Evolutionary conservation across 768 basidiomycete genomes (phyloP).

Genomic region (Baorangia bicolor): DNA sequence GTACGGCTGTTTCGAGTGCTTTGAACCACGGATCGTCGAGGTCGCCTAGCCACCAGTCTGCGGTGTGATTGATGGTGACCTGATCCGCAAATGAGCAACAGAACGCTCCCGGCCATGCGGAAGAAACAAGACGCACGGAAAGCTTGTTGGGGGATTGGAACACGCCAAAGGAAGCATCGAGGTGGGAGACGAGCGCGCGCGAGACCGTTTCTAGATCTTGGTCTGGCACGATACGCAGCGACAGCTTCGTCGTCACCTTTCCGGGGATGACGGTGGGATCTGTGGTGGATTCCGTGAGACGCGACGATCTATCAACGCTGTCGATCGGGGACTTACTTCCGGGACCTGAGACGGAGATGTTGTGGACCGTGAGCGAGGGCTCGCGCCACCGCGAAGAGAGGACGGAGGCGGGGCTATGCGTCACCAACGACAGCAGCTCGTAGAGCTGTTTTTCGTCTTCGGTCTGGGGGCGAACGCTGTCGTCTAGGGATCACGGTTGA

Average conservation of each 20-base stretch:
- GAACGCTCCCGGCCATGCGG: neutral
- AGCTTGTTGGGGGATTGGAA: slow-evolving; percentile 71
- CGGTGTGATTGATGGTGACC: slow-evolving; percentile 79
- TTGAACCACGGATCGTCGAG: slow-evolving; percentile 85
- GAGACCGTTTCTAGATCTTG: slow-evolving; percentile 77
- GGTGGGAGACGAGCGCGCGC: slow-evolving; percentile 54
- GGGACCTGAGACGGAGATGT: slow-evolving; percentile 78
- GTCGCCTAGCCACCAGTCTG: slow-evolving; percentile 96
- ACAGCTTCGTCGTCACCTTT: slow-evolving; percentile 79
- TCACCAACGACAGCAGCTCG: slow-evolving; percentile 63
- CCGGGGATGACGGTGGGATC: slow-evolving; percentile 90
- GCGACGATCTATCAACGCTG: neutral
- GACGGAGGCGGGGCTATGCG: slow-evolving; percentile 63
- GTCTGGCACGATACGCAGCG: slow-evolving; percentile 92
- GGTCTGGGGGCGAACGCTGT: slow-evolving; percentile 68
- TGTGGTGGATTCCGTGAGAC: slow-evolving; percentile 25
- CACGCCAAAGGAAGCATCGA: slow-evolving; percentile 55
- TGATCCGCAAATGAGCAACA: slow-evolving; percentile 27
- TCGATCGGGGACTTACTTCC: slow-evolving; percentile 49
- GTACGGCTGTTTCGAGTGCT: slow-evolving; percentile 77
- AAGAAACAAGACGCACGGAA: slow-evolving; percentile 42
- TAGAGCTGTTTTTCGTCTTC: slow-evolving; percentile 68
- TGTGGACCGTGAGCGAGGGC: slow-evolving; percentile 88
- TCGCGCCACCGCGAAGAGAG: slow-evolving; percentile 84
- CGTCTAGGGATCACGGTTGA: slow-evolving; percentile 47